Percentiles rank a stretch among this genome's conserved stretches.
Conservation (phyloP, 148 eudicot species). For the Simmondsia chinensis region DNA sequence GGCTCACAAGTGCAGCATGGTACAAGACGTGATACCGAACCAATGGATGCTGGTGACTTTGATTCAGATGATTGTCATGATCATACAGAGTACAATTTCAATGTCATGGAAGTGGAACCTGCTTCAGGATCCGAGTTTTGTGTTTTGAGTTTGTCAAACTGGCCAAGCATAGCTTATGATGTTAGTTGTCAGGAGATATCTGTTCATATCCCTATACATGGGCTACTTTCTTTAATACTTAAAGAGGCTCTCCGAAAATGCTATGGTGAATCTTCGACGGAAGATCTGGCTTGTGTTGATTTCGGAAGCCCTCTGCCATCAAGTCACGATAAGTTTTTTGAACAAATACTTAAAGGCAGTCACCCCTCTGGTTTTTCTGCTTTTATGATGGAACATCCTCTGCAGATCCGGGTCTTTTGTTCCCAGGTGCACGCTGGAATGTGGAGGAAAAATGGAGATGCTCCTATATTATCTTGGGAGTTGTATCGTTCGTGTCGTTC, state of each 20-base stretch:
- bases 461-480: constrained; percentile 57
- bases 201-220: constrained; percentile 78
- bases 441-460: constrained; percentile 98
- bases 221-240: constrained; percentile 61
- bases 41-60: constrained; percentile 17
- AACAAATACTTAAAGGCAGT: constrained; percentile 57
- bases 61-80: constrained; percentile 7
- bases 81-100: constrained; percentile 23
- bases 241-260: constrained; percentile 53
- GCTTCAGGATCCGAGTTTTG: constrained; percentile 33
- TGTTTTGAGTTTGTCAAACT: constrained; percentile 60
- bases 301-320: constrained; percentile 24
- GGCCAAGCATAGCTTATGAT: constrained; percentile 74
- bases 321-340: constrained; percentile 38
- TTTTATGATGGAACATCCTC: constrained; percentile 88
- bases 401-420: constrained; percentile 86
- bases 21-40: constrained; percentile 2
- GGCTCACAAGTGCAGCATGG: neutral
- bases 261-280: constrained; percentile 36
- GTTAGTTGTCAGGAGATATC: constrained; percentile 85
- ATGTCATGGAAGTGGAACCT: constrained; percentile 36
- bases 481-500: constrained; percentile 92
- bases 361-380: constrained; percentile 90
- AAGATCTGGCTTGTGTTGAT: constrained; percentile 10
- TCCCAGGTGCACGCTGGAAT: constrained; percentile 95